Conservation (phyloP, 2,329 filamentous ascomycete genomes). For the Monosporascus sp. region DNA sequence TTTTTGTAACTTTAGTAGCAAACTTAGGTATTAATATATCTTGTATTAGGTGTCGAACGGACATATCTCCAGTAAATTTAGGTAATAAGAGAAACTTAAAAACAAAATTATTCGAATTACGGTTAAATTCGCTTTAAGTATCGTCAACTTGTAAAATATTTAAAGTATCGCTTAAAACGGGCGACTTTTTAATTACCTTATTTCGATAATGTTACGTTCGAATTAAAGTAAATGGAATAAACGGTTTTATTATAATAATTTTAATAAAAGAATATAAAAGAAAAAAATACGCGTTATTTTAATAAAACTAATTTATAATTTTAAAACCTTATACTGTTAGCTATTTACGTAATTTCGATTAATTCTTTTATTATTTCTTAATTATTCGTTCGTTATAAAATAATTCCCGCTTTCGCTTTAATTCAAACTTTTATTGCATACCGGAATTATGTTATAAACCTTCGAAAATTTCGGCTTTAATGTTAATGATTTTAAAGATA, state of each 20-base stretch:
- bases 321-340: neutral
- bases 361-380: neutral
- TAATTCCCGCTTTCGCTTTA: too few species aligned
- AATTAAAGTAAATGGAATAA: neutral
- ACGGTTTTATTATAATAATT: too few species aligned
- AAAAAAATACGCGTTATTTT: neutral
- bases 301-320: neutral
- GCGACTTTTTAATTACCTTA: neutral
- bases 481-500: too few species aligned
- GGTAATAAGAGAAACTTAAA: neutral
- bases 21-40: neutral
- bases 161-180: neutral
- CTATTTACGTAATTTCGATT: neutral
- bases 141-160: neutral
- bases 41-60: neutral
- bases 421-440: too few species aligned
- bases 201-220: neutral
- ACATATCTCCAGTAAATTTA: neutral
- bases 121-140: neutral
- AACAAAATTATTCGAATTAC: neutral
- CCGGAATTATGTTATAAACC: too few species aligned
- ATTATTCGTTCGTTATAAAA: neutral
- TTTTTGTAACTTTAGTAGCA: neutral
- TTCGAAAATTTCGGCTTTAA: too few species aligned
- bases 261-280: neutral